These are phyloP conservation scores for Leishmania mexicana DNA, from an alignment of 208 protist genomes.

Conservation along the genomic window DNA sequence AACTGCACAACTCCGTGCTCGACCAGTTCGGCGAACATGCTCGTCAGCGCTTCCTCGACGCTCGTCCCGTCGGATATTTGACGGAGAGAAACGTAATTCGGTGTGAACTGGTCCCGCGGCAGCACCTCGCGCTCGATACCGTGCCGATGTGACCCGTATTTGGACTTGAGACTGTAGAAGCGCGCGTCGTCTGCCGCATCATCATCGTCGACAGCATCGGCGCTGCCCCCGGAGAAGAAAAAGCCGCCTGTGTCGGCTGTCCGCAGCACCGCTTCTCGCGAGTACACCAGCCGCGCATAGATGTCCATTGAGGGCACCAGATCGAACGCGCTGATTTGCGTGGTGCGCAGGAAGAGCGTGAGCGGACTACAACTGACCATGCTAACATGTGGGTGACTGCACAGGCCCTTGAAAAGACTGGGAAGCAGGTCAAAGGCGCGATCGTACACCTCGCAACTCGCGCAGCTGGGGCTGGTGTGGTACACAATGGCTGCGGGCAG, in stretches of 20 bases:
- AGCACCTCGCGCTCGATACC: slow-evolving; percentile 24
- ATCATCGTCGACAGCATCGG: neutral
- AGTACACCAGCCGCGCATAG: slow-evolving; percentile 33
- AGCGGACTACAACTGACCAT: slow-evolving; percentile 74
- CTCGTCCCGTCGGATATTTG: slow-evolving; percentile 9
- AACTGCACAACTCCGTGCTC: slow-evolving; percentile 25
- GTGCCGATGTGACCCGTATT: slow-evolving; percentile 5
- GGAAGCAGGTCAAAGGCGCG: slow-evolving; percentile 63
- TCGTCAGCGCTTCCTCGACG: slow-evolving; percentile 24
- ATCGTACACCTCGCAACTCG: slow-evolving; percentile 38
- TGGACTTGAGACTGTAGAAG: slow-evolving; percentile 26
- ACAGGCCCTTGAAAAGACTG: slow-evolving; percentile 54
- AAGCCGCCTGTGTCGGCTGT: slow-evolving; percentile 6
- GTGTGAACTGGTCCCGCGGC: slow-evolving; percentile 24
- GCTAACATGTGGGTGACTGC: slow-evolving; percentile 36
- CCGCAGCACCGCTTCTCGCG: slow-evolving; percentile 19
- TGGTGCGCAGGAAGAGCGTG: slow-evolving; percentile 49
- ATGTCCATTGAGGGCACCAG: slow-evolving; percentile 37
- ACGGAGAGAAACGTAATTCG: slow-evolving; percentile 15
- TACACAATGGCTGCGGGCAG: slow-evolving; percentile 49
- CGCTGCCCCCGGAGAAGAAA: neutral
- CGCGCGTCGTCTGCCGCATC: slow-evolving; percentile 1
- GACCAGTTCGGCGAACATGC: slow-evolving; percentile 21
- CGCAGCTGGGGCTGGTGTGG: slow-evolving; percentile 39
- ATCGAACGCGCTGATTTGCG: slow-evolving; percentile 16